Base-by-base conservation (phyloP, 768 basidiomycete genomes). In the Phaffia australis region DNA sequence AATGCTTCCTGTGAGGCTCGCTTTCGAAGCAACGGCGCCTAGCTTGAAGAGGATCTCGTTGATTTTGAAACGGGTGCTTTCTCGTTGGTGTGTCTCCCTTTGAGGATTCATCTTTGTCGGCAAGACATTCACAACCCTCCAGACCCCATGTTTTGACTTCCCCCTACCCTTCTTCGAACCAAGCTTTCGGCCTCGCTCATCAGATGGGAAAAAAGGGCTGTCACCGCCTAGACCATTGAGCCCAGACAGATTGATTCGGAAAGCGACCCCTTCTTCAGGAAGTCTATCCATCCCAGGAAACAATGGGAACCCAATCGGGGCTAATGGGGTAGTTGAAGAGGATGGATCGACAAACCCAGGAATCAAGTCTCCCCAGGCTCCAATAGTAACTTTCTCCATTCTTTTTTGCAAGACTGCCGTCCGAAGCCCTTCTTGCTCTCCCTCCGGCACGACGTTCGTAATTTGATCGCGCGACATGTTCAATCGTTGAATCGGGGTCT, bases 1-100 rank as follows among this genome's bases (percentile, higher is more conserved):
- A 23, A 50, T 55, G 47, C 56, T 66, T 30, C 69, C 71, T 15
- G 32, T 66, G 29, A 74, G 68, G 1, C 18, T 54, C 8, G 68
- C 70, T 1, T 71, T 72, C 21, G 69, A 69, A 35, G 67, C 55
- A 8, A 60, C 57, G 1, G 73, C 61, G 8, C 73, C 74, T 51
- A 69, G 68, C 19, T 56, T 52, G 25, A 75, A 32, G 19, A 74
- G 60, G 18, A 74, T 66, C 3, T 71, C 59, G 50, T 71, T 74
- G 55, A 72, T 69, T 9, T 68, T 50, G 30, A 69, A 52, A 18
- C 75, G 66, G 6, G 56, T 56, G 0, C 29, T 32, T 6, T 69
- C 51, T 21, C 75, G 63, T 32, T 72, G 71, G n/a, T 64, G 56
- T 19, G 32, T 54, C 56, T 73, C 72, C 9, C 49, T 51, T 2